Conservation (phyloP, 1,139 yeast species). For the Yamadazyma dushanensis region DNA sequence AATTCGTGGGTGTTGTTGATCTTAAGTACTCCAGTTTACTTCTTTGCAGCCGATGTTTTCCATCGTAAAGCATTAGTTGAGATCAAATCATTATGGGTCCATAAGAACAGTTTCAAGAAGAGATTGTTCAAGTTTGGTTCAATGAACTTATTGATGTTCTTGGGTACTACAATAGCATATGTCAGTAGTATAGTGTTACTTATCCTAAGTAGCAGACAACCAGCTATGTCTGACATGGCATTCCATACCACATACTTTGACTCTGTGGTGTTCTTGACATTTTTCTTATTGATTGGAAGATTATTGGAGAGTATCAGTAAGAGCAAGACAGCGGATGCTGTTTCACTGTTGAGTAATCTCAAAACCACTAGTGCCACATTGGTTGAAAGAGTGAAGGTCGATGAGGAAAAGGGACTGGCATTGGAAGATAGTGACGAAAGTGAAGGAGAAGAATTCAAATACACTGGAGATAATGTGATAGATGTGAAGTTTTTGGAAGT, state of each 20-base stretch:
- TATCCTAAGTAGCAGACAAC: slow-evolving; percentile 45
- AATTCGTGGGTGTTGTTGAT: slow-evolving; percentile 66
- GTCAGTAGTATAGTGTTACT: slow-evolving; percentile 64
- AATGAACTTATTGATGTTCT: slow-evolving; percentile 69
- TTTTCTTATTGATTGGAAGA: slow-evolving; percentile 70
- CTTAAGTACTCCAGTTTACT: slow-evolving; percentile 71
- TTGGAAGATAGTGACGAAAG: slow-evolving; percentile 13
- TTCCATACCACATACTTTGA: slow-evolving; percentile 71
- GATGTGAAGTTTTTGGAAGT: slow-evolving; percentile 58
- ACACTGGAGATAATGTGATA: slow-evolving; percentile 34
- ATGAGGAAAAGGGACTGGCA: background rate
- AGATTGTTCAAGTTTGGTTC: slow-evolving; percentile 71
- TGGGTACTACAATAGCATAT: slow-evolving; percentile 74
- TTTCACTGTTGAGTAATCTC: slow-evolving; percentile 51
- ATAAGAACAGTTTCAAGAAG: slow-evolving; percentile 54
- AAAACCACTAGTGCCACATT: slow-evolving; percentile 54
- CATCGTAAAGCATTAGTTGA: slow-evolving; percentile 67
- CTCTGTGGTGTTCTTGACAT: slow-evolving; percentile 72
- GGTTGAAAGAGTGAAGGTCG: slow-evolving; percentile 26
- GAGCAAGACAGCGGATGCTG: slow-evolving; percentile 65
- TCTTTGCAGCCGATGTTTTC: slow-evolving; percentile 72
- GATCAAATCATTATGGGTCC: slow-evolving; percentile 55
- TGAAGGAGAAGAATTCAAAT: slow-evolving; percentile 17
- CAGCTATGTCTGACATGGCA: slow-evolving; percentile 33
- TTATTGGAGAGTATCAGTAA: slow-evolving; percentile 67